A percentile compares a stretch with the other conserved stretches of the same genome.
Conservation (phyloP, 2,329 filamentous ascomycete species). For the Sclerotinia subarctica region DNA sequence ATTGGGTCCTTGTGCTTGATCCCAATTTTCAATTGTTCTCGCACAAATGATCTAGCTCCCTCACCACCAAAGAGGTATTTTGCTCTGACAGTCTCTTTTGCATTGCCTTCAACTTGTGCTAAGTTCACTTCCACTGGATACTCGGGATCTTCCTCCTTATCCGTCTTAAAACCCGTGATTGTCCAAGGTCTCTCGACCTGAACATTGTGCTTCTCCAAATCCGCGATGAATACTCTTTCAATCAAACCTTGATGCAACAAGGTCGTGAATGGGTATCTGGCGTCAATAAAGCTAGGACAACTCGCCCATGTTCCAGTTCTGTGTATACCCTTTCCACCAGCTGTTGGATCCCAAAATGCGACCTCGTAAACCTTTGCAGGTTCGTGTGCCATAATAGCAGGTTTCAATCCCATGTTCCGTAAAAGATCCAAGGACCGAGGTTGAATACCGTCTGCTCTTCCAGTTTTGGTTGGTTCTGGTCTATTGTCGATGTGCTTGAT, state of each 20-base stretch:
- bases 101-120: constrained; percentile 70
- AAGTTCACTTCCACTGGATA: constrained; percentile 81
- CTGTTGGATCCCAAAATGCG: constrained; percentile 67
- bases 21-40: constrained; percentile 63
- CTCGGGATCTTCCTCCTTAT: constrained; percentile 53
- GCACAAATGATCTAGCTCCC: constrained; percentile 64
- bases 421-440: constrained; percentile 83
- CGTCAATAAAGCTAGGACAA: constrained; percentile 79
- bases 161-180: constrained; percentile 58
- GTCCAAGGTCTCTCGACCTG: constrained; percentile 63
- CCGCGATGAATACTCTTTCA: constrained; percentile 65
- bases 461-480: constrained; percentile 77
- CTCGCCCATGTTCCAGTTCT: constrained; percentile 77
- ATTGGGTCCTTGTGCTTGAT: constrained; percentile 70
- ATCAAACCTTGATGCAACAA: constrained; percentile 70
- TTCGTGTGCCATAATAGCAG: constrained; percentile 80
- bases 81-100: constrained; percentile 64
- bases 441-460: constrained; percentile 88
- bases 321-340: constrained; percentile 55
- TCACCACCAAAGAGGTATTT: constrained; percentile 73
- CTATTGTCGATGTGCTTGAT: constrained; percentile 95
- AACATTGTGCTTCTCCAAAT: constrained; percentile 60
- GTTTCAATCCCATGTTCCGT: constrained; percentile 85
- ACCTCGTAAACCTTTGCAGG: constrained; percentile 82
- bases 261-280: constrained; percentile 67